Evolutionary conservation across 768 basidiomycete genomes (phyloP).

Genomic region (Vararia minispora): DNA sequence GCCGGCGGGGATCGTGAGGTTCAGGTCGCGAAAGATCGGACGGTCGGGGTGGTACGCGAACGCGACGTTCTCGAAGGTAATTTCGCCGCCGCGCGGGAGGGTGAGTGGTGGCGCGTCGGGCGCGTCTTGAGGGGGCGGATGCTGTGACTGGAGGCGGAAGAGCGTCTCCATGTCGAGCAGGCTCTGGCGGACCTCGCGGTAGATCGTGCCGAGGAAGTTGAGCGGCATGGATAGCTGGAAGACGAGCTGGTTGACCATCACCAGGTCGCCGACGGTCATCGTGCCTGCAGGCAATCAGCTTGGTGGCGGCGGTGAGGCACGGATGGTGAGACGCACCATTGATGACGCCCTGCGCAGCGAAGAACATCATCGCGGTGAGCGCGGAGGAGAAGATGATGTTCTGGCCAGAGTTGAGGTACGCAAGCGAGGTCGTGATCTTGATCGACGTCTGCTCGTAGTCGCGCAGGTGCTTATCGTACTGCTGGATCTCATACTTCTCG

Average conservation of each 20-base stretch:
- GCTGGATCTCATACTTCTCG: conserved; percentile 79
- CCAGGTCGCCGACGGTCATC: conserved; percentile 97
- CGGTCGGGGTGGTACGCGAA: conserved; percentile 91
- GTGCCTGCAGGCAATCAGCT: conserved; percentile 43
- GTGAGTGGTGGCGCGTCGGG: conserved; percentile 54
- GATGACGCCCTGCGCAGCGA: conserved; percentile 90
- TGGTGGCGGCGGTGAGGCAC: neutral
- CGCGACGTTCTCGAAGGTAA: conserved; percentile 83
- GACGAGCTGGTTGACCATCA: conserved; percentile 98
- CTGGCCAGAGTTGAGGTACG: conserved; percentile 92
- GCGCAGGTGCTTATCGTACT: conserved; percentile 83
- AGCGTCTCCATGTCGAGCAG: conserved; percentile 95
- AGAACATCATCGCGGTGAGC: conserved; percentile 88
- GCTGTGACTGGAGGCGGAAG: conserved; percentile 80
- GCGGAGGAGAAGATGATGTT: conserved; percentile 94
- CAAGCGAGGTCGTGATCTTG: conserved; percentile 90
- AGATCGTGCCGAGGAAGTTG: conserved; percentile 95
- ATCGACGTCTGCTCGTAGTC: conserved; percentile 87
- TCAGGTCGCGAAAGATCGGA: conserved; percentile 80
- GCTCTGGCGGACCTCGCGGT: conserved; percentile 93
- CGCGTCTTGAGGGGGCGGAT: conserved; percentile 62
- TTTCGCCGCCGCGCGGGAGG: conserved; percentile 74
- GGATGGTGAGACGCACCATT: conserved; percentile 44
- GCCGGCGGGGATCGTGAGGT: conserved; percentile 88
- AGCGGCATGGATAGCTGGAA: conserved; percentile 95